Conservation (phyloP, 768 basidiomycete species). For the Tylopilus subfusipes region DNA sequence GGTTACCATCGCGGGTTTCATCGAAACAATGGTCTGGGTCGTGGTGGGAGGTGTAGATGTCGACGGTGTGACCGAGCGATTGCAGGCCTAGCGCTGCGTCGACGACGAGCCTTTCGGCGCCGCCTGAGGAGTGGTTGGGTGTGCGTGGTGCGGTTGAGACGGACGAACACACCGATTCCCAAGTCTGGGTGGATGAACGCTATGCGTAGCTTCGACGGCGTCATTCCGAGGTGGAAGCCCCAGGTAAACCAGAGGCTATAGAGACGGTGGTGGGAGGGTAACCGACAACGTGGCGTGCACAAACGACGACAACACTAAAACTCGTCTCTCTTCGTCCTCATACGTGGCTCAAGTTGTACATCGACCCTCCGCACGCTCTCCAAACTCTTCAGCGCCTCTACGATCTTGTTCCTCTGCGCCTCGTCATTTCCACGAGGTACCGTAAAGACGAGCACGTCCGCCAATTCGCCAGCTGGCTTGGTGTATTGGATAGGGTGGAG, state of each 20-base stretch:
- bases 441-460: constrained; percentile 21
- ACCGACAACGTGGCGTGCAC: too few species aligned
- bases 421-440: constrained; percentile 5
- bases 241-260: too few species aligned
- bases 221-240: too few species aligned
- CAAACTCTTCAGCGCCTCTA: constrained; percentile 15
- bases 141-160: background rate
- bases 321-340: constrained; percentile 26
- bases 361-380: constrained; percentile 24
- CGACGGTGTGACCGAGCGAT: constrained; percentile 75
- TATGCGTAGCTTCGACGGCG: constrained; percentile 45
- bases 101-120: constrained; percentile 92
- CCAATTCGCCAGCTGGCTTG: constrained; percentile 20
- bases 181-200: constrained; percentile 94
- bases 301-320: constrained; percentile 17
- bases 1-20: constrained; percentile 82
- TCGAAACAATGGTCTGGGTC: constrained; percentile 86
- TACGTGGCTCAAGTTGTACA: constrained; percentile 19
- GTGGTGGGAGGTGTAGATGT: constrained; percentile 92
- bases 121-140: constrained; percentile 50
- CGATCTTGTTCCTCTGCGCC: constrained; percentile 6
- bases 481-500: constrained; percentile 23
- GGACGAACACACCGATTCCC: constrained; percentile 67
- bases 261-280: too few species aligned
- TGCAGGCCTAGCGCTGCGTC: constrained; percentile 92